These are phyloP conservation scores for Fusarium nelsonii DNA, from an alignment of 2,329 filamentous ascomycete species.

Conservation along the genomic window DNA sequence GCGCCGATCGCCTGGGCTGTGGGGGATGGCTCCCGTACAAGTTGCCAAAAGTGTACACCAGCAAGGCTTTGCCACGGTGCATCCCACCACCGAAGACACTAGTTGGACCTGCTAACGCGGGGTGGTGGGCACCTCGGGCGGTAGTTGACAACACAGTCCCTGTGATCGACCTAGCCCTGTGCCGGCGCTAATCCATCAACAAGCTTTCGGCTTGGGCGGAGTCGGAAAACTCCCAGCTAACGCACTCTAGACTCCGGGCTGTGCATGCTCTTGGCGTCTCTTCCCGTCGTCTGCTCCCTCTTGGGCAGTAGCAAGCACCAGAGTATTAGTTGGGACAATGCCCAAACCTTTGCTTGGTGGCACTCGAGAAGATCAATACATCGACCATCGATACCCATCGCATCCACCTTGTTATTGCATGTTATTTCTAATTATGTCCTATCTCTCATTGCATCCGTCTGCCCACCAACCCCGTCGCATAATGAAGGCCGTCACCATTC, in stretches of 20 bases:
- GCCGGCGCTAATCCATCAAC: background rate
- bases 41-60: no score
- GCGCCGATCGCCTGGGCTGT: no score
- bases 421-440: background rate
- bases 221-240: background rate
- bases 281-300: background rate
- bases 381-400: background rate
- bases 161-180: background rate
- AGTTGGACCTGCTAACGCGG: background rate
- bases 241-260: background rate
- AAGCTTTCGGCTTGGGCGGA: background rate
- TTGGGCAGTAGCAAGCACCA: background rate
- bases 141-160: background rate
- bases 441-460: background rate
- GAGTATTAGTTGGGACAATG: background rate
- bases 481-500: slow-evolving; percentile 1
- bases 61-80: no score
- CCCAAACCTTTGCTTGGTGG: background rate
- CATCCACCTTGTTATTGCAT: background rate
- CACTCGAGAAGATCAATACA: background rate
- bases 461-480: background rate
- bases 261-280: background rate
- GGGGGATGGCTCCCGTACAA: no score
- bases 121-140: background rate
- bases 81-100: background rate